Evolutionary conservation across 805 yeast genomes (phyloP), one percentile per base, ranked within the genome.

Genomic region (Yamadazyma nakazawae): DNA sequence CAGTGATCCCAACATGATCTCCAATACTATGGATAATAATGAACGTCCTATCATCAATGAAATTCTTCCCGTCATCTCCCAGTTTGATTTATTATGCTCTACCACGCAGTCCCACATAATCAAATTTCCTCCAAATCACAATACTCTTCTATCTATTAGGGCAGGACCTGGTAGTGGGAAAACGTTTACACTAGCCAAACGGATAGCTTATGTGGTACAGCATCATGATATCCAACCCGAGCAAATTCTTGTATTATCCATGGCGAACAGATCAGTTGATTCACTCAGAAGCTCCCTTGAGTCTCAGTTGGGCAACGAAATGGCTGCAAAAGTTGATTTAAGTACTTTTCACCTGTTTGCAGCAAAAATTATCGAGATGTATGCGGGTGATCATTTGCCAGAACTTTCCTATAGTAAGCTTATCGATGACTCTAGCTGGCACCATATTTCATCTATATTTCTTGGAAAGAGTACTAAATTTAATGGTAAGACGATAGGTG

Each of bases 151-250:
- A 5, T 70, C 78, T 32, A 69, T 85, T 1, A 66, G 72, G 8
- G 86, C 90, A 0, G 89, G 89, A 0, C 89, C 91, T 0, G 90
- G 91, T 3, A 76, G 86, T 8, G 91, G 92, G 2, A 85, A 85
- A 56, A 83, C 90, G 0, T 66, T 68, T 30, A 83, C 89, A 0
- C 54, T 85, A 26, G 74, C 80, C 4, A 67, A 74, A 26, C 69
- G 86, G 49, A 69, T 85, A 0, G 76, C 76, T 2, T 67, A 75
- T 48, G 51, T 82, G 51, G 55, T 84, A 4, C 50, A 59, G 1
- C 48, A 65, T 11, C 62, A 62, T 2, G 58, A 57, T 2, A 54
- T 79, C 0, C 48, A 59, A 2, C 88, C 90, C 0, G 60, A 68
- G 2, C 80, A 82, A 43, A 75, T 86, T 4, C 57, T 85, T 31